Evolutionary conservation across 2,329 filamentous ascomycete genomes (phyloP).

Genomic region (Xylaria sp.): DNA sequence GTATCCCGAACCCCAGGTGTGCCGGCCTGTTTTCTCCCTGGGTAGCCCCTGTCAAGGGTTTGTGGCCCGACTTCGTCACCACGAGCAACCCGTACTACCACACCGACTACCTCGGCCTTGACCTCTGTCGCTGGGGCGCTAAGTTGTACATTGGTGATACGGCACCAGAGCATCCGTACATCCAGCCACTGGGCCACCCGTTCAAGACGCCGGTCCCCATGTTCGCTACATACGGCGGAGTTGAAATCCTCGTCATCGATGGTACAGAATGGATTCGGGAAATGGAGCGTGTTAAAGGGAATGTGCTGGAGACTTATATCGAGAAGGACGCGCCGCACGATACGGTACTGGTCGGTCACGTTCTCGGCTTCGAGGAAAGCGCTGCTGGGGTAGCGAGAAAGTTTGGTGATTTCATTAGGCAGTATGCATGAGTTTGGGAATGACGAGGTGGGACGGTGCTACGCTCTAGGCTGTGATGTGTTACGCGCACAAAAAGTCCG

Average conservation of each 20-base stretch:
- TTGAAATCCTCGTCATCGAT: slow-evolving; percentile 51
- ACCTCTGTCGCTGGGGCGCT: slow-evolving; percentile 57
- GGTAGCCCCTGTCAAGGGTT: slow-evolving; percentile 40
- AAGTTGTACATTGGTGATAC: slow-evolving; percentile 48
- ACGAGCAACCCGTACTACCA: slow-evolving; percentile 39
- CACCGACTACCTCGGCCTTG: slow-evolving; percentile 55
- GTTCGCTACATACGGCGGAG: slow-evolving; percentile 40
- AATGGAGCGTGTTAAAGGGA: slow-evolving; percentile 42
- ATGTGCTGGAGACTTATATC: slow-evolving; percentile 52
- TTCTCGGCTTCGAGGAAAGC: slow-evolving; percentile 56
- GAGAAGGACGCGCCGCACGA: slow-evolving; percentile 59
- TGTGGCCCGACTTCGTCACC: slow-evolving; percentile 32
- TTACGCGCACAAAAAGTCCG: not conserved
- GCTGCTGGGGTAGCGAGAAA: slow-evolving; percentile 39
- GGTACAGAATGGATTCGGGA: slow-evolving; percentile 69
- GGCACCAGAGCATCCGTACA: slow-evolving; percentile 50
- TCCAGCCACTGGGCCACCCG: slow-evolving; percentile 41
- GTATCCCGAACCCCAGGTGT: slow-evolving; percentile 46
- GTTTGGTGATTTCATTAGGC: slow-evolving; percentile 43
- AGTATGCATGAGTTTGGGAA: slow-evolving; percentile 23
- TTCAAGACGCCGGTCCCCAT: slow-evolving; percentile 43
- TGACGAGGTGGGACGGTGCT: not conserved
- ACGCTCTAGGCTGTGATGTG: not conserved
- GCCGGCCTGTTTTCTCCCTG: slow-evolving; percentile 51
- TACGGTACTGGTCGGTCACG: slow-evolving; percentile 54